A percentile compares a stretch with the other conserved stretches of the same genome.
Evolutionary conservation across 2,329 filamentous ascomycete genomes (phyloP).

Genomic region (Dothidotthia symphoricarpi): DNA sequence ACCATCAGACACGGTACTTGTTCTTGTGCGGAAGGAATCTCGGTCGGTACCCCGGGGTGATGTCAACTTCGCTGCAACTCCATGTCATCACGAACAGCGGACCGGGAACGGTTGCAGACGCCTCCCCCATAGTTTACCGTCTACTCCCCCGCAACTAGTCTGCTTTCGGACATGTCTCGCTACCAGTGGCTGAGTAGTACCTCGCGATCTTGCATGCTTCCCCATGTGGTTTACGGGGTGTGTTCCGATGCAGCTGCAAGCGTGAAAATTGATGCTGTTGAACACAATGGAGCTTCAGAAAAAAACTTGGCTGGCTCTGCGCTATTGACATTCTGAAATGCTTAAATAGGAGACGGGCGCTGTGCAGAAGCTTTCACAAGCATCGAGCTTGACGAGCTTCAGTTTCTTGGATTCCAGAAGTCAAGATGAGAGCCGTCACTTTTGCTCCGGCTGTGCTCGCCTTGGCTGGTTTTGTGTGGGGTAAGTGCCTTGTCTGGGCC

Average conservation of each 20-base stretch:
- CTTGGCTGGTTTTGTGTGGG: conserved; percentile 1
- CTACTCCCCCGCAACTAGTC: too few species aligned
- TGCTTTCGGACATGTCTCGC: too few species aligned
- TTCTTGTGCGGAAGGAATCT: too few species aligned
- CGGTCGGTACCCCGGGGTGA: too few species aligned
- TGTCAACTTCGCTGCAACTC: too few species aligned
- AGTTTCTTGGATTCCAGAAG: not conserved
- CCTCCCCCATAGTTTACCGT: too few species aligned
- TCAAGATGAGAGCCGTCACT: not conserved
- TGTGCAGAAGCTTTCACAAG: conserved; percentile 1
- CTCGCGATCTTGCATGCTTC: conserved; percentile 1
- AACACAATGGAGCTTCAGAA: not conserved
- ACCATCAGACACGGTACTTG: too few species aligned
- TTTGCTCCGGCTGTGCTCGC: not conserved
- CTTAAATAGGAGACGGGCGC: conserved; percentile 5
- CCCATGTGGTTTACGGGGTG: conserved; percentile 1
- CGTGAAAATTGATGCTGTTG: not conserved
- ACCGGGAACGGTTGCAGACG: too few species aligned
- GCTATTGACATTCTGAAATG: not conserved
- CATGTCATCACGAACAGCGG: too few species aligned
- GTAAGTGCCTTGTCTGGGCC: not conserved
- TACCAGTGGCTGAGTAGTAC: not conserved
- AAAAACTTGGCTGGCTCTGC: conserved; percentile 1
- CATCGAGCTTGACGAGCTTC: not conserved
- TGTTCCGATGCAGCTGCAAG: conserved; percentile 2